Conservation (phyloP, 2,329 filamentous ascomycete species). For the Helminthosporium solani region DNA sequence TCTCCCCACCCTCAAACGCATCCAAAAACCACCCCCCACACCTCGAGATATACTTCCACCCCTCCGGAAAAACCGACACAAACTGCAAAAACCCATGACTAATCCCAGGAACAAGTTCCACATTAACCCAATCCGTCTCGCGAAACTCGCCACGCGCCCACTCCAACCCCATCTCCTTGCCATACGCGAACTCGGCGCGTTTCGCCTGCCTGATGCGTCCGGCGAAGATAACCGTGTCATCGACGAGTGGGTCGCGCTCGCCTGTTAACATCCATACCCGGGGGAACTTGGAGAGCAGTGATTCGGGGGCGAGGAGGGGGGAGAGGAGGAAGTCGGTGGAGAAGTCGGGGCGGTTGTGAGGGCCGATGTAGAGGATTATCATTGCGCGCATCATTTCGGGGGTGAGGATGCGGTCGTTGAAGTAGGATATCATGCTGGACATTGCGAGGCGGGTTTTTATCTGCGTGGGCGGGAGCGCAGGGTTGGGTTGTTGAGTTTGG, state of each 20-base stretch:
- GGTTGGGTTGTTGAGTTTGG: conserved; percentile 21
- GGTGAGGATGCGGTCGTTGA: conserved; percentile 90
- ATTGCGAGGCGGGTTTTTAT: conserved; percentile 87
- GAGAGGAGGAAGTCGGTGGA: conserved; percentile 86
- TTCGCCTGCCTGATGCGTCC: conserved; percentile 83
- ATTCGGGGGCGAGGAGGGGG: conserved; percentile 84
- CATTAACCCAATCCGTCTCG: conserved; percentile 75
- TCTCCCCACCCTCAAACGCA: conserved; percentile 57
- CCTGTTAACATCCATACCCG: conserved; percentile 94
- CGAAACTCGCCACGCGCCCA: conserved; percentile 60
- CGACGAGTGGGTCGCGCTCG: conserved; percentile 90
- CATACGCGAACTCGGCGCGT: conserved; percentile 55
- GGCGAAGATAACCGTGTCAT: conserved; percentile 96
- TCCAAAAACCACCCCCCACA: conserved; percentile 81
- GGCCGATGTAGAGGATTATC: conserved; percentile 96
- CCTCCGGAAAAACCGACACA: conserved; percentile 81
- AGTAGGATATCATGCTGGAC: conserved; percentile 97
- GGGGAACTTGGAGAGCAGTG: conserved; percentile 80
- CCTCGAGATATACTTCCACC: conserved; percentile 81
- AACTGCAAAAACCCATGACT: conserved; percentile 95
- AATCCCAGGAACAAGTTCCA: conserved; percentile 82
- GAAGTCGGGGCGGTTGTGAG: conserved; percentile 91
- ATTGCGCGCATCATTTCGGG: conserved; percentile 99
- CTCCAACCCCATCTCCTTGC: conserved; percentile 57
- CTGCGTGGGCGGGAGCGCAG: conserved; percentile 47